Percentiles rank a stretch among this genome's conserved stretches.
Conservation (phyloP, 2,329 filamentous ascomycete species). For the Hymenoscyphus occultus region DNA sequence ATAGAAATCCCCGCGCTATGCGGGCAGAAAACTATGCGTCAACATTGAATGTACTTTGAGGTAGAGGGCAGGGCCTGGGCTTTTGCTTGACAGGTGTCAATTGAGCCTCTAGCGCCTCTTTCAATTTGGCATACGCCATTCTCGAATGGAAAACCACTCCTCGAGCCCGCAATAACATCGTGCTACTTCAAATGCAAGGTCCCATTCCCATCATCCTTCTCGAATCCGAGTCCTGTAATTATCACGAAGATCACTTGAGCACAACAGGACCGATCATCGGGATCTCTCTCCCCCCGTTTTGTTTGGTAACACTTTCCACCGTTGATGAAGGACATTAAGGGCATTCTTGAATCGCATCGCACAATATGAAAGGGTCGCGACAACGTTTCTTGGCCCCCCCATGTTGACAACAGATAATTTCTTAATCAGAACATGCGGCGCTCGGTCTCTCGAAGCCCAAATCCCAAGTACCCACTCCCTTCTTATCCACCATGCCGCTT, state of each 20-base stretch:
- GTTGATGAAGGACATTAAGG: background rate
- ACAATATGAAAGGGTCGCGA: background rate
- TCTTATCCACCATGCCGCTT: background rate
- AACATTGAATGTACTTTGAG: background rate
- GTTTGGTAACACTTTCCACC: background rate
- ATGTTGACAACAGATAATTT: background rate
- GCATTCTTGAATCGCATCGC: background rate
- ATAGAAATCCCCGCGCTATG: background rate
- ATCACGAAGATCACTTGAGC: constrained; percentile 9
- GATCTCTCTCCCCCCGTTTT: constrained; percentile 5
- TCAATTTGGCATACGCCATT: background rate
- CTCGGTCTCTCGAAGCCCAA: background rate
- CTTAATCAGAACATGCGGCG: background rate
- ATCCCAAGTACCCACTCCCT: background rate
- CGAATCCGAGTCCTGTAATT: constrained; percentile 13
- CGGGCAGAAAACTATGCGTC: background rate
- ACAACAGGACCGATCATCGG: constrained; percentile 17
- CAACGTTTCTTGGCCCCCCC: background rate
- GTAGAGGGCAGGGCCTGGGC: background rate
- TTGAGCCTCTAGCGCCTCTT: background rate
- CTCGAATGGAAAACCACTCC: background rate
- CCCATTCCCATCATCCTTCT: constrained; percentile 12
- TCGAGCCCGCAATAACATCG: background rate
- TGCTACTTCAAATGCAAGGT: constrained; percentile 14
- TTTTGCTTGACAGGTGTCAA: constrained; percentile 2